Base-by-base conservation (phyloP, 495 filamentous ascomycete genomes). In the Lentithecium fluviatile region DNA sequence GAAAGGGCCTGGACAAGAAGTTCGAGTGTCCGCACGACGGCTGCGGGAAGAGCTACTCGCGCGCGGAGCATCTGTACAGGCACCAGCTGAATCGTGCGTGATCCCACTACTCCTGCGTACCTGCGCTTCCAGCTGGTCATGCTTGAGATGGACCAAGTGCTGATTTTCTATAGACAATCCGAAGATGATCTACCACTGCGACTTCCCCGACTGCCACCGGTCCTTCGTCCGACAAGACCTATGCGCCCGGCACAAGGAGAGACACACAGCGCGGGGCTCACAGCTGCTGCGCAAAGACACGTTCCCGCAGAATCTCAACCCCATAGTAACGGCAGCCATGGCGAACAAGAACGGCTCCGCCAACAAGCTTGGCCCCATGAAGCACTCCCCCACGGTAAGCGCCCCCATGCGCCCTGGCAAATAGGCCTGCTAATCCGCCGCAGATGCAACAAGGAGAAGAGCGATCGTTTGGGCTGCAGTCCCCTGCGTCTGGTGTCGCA, bases 161-260 rank as follows among this genome's bases (percentile, higher is more conserved):
- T 66, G 56, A 58, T 43, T 29, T 58, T 23, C 17, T 58, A 42
- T 68, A 89, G 86, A 90, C 69, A 77, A 82, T 25, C 92, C 93
- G 7, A 97, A 98, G 75, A 89, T 95, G 69, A 96, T 97, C 34
- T 98, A 95, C 71, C 85, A 83, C 72, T 98, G 94, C 79, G 89
- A 96, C 71, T 96, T 91, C 69, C 91, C 89, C 34, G 90, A 91
- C 63, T 98, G 94, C 72, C 81, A 85, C 58, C 88, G 93, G 45
- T 85, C 85, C 52, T 98, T 98, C 75, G 94, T 97, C 58, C 84
- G 94, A 66, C 91, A 96, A 65, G 94, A 98, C 70, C 81, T 98
- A 47, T 95, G 95, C 68, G 84, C 91, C 64, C 86, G 94, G 24
- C 94, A 98, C 78, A 86, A 88, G 70, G 94, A 97, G 71, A 85